A percentile compares a stretch with the other conserved stretches of the same genome.
phyloP scores from a whole-genome alignment of 352 stramenopile species.

The Phytopythium mirpurense region DNA sequence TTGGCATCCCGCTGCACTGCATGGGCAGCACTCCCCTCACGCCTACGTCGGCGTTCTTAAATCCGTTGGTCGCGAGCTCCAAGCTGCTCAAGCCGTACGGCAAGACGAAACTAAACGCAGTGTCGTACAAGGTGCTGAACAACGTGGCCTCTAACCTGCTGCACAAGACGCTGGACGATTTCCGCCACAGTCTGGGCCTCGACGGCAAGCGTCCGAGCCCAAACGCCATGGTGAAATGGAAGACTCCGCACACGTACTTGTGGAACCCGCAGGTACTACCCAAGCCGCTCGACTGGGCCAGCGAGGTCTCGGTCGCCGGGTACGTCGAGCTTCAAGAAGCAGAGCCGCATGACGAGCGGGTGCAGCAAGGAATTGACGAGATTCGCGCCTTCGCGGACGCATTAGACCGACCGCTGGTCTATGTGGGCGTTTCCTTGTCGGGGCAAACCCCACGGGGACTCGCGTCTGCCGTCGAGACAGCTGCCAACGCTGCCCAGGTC shows the following conservation, averaged over 20 bases:
- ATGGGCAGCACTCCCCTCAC: conserved; percentile 47
- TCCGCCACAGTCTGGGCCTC: conserved; percentile 49
- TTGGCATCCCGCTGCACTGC: conserved; percentile 71
- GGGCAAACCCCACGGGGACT: neutral
- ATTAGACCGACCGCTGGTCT: conserved; percentile 25
- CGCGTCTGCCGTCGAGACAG: neutral
- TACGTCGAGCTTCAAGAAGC: conserved; percentile 37
- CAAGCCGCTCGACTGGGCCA: conserved; percentile 57
- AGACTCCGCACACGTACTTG: conserved; percentile 66
- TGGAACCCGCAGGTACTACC: conserved; percentile 56
- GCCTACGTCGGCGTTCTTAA: conserved; percentile 51
- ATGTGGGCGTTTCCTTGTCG: conserved; percentile 21
- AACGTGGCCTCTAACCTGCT: conserved; percentile 47
- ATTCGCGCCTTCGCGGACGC: conserved; percentile 22
- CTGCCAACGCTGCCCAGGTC: conserved; percentile 8
- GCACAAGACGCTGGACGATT: conserved; percentile 43
- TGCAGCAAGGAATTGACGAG: conserved; percentile 8
- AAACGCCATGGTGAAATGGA: conserved; percentile 42
- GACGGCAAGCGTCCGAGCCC: conserved; percentile 26
- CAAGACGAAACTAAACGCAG: conserved; percentile 26
- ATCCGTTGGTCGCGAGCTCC: conserved; percentile 30
- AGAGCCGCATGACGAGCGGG: conserved; percentile 11
- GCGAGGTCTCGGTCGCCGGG: conserved; percentile 48
- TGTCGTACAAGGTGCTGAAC: conserved; percentile 49
- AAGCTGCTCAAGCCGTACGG: conserved; percentile 38